Evolutionary conservation across 192 early-diverging fungal species (phyloP), one percentile per base, ranked within the genome.

Genomic region (Mortierella alpina): DNA sequence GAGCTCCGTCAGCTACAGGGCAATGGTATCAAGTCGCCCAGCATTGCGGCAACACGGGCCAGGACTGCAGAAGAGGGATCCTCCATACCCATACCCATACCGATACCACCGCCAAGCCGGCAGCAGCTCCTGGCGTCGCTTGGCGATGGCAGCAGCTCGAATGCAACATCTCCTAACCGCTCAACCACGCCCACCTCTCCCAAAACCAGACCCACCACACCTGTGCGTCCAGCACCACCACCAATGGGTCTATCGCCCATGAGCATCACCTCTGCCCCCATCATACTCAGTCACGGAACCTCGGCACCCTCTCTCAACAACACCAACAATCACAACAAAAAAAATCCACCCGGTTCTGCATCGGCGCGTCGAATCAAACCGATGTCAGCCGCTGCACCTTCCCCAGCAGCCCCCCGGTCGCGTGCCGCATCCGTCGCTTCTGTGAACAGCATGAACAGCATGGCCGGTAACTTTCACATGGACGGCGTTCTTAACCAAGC

Each of bases 371-470:
- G 73, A 0, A 13, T 52, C 50, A 75, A 75, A 14, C 65, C 73
- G 40, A 76, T 12, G 49, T 47, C 60, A 12, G 18, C 67, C 17
- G 52, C 22, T 1, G 61, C 73, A 6, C 52, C 56, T n/a, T 47
- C 59, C 5, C 73, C 73, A 14, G 56, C 59, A 2, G 63, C 65
- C 0, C 61, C 67, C 14, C 61, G 74, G 59, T 20, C 67, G 11
- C 60, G 74, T 15, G 47, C 74, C 2, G 74, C 59, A 51, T 69
- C 74, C 0, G 52, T 76, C 15, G 60, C 74, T 9, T 72, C 70
- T 3, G 8, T 60, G 5, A 57, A 50, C 42, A 57, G 39, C 8
- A 41, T 53, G 42, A 47, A 17, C 44, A 59, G 22, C 53, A 59
- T 65, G 10, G 17, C 66, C 7, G 3, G 31, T 31, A 31, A 31